Evolutionary conservation across 169 alveolate species (phyloP), one percentile per base, ranked within the genome.

Genomic region (Cryptosporidium andersoni): DNA sequence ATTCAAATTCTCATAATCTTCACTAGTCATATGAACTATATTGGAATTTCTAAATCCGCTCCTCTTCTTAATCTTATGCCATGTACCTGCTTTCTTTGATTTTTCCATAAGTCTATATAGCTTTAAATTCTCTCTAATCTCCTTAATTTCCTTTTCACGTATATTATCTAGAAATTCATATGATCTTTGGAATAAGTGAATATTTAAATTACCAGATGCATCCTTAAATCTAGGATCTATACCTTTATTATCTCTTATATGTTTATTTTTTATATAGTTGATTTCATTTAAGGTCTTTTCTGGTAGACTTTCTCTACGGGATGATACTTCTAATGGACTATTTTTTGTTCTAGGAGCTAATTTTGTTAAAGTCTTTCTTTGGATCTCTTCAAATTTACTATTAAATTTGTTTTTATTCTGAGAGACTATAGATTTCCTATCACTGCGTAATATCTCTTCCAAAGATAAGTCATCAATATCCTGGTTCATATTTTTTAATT

Each of bases 161-260:
- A 74, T 74, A 7, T 74, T 63, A 14, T 74, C 85, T 34, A 74
- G 16, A 34, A 74, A 74, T 4, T 16, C n/a, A 43, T 74, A 74
- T 36, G 85, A 74, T 34, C 60, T 74, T 5, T 74, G 85, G 62
- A 74, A 74, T 60, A 74, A 60, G 34, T 74, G 74, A 55, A 63
- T 60, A 36, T 74, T 74, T 1, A 74, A 55, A 39, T 74, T 74
- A 45, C 85, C 85, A 60, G 64, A 74, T 43, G 68, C 55, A 25
- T 74, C 85, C 25, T 74, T 74, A n/a, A 74, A 74, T 58, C 85
- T 74, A 3, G 85, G 85, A 42, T 74, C 85, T 58, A 12, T 39
- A 9, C 34, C 1, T 45, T 43, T 74, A 9, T 56, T 74, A 34
- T 12, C 34, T 2, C 48, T 48, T 2, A 34, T 2, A 34, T 74